Base-by-base conservation (phyloP, 176 grass and related monocot genomes). In the Eremochloa ophiuroides region DNA sequence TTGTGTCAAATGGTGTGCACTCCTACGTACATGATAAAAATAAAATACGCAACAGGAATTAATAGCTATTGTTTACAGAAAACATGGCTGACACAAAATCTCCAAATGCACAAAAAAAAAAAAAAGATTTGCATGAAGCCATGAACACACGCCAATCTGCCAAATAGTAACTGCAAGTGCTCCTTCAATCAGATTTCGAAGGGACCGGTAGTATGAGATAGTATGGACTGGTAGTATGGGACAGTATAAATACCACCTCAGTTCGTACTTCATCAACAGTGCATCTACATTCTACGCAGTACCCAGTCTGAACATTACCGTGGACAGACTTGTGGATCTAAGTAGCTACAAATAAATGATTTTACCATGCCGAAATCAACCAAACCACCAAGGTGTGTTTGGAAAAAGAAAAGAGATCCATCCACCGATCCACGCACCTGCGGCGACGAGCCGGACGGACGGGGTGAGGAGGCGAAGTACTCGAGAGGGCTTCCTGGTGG, bases 401-500 rank as follows among this genome's bases (percentile, higher is more conserved):
- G 7, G 39, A 7, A 11, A 15, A 23, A 26, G 0, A 43, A 27
- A 2, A 7, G 30, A 53, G 62, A 80, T 68, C 44, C 63, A 80
- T 44, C 30, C 43, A 80, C 77, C 63, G 62, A 80, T 68, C 44
- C 63, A 80, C 63, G 43, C 43, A 80, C 77, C 63, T 67, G 33
- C 22, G 42, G 53, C 50, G 50, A 4, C 53, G 55, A 10, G 55
- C n/a, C 55, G 4, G 55, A 58, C 10, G 10, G 55, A 58, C 10
- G 10, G 55, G 25, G 55, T 58, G 55, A 58, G 55, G 53, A 56
- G 53, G 53, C 53, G 23, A 23, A 56, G 53, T 22, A 56, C 20
- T 35, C 26, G 37, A 15, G n/a, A 62, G 15, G 23, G 25, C 7
- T 17, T 62, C 47, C 69, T 26, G 3, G 40, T 0, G n/a, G 25